Conservation (phyloP, 768 basidiomycete species). For the Leccinum uliginosum region DNA sequence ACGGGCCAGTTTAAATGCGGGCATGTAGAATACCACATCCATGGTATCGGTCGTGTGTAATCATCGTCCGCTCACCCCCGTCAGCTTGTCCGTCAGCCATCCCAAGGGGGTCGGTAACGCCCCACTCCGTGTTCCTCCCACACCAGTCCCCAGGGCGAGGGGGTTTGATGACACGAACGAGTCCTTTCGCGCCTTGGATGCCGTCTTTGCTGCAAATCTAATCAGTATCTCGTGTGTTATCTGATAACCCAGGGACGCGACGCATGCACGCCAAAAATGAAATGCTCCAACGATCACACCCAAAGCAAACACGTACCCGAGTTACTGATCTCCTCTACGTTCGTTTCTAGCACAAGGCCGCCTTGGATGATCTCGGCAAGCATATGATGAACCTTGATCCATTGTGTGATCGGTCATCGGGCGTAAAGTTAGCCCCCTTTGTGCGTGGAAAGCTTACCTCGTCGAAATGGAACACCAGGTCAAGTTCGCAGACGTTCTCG, state of each 20-base stretch:
- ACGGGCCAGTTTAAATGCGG: background rate
- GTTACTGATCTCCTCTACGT: constrained; percentile 76
- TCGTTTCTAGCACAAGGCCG: constrained; percentile 93
- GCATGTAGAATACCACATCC: background rate
- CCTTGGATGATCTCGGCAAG: constrained; percentile 96
- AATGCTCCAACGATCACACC: background rate
- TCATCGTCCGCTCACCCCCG: constrained; percentile 55
- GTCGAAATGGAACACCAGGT: constrained; percentile 98
- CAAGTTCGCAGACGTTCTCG: constrained; percentile 97
- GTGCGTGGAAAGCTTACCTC: constrained; percentile 53
- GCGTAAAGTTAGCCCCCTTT: background rate
- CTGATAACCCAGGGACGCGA: background rate
- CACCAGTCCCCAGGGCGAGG: constrained; percentile 61
- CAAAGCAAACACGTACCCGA: constrained; percentile 47
- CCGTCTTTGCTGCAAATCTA: constrained; percentile 53
- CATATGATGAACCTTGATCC: constrained; percentile 76
- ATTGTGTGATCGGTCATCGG: constrained; percentile 1
- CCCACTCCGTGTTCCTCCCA: constrained; percentile 58
- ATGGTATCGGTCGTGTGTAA: background rate
- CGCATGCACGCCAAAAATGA: background rate
- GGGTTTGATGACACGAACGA: constrained; percentile 82
- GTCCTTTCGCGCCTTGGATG: constrained; percentile 68
- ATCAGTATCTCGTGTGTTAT: constrained; percentile 11
- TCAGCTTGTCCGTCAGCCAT: constrained; percentile 74
- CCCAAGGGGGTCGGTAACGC: constrained; percentile 67